These are phyloP conservation scores for Kregervanrija delftensis DNA, from an alignment of 805 yeast genomes.

Conservation along the genomic window DNA sequence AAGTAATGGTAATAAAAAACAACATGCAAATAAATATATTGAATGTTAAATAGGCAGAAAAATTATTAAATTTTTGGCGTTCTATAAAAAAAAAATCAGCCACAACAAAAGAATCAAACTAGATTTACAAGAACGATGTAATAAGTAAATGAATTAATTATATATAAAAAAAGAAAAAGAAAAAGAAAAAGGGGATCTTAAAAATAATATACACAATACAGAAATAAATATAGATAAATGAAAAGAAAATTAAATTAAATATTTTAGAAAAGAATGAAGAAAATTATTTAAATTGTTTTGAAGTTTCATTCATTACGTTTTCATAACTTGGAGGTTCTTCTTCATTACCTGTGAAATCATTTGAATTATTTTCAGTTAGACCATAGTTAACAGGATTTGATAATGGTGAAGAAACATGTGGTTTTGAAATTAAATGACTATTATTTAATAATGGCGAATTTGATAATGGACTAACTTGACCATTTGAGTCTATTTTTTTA, in stretches of 20 bases:
- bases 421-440: not conserved
- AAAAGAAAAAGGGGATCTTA: not conserved
- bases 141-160: not conserved
- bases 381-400: slow-evolving; percentile 10
- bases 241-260: not conserved
- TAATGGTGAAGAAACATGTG: slow-evolving; percentile 3
- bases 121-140: not conserved
- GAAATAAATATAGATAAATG: not conserved
- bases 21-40: not conserved
- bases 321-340: slow-evolving; percentile 32
- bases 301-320: slow-evolving; percentile 28
- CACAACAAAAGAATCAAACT: not conserved
- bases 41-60: too few relatives aligned
- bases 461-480: slow-evolving; percentile 21
- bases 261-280: not conserved
- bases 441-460: slow-evolving; percentile 5
- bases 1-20: not conserved
- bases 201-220: not conserved
- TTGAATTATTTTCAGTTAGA: slow-evolving; percentile 4
- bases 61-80: too few relatives aligned
- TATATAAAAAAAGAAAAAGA: not conserved
- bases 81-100: not conserved
- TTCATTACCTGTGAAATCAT: slow-evolving; percentile 1
- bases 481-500: slow-evolving; percentile 7
- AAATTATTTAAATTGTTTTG: slow-evolving; percentile 18